Evolutionary conservation across 148 eudicot species (phyloP).

Genomic region (Euryodendron excelsum): DNA sequence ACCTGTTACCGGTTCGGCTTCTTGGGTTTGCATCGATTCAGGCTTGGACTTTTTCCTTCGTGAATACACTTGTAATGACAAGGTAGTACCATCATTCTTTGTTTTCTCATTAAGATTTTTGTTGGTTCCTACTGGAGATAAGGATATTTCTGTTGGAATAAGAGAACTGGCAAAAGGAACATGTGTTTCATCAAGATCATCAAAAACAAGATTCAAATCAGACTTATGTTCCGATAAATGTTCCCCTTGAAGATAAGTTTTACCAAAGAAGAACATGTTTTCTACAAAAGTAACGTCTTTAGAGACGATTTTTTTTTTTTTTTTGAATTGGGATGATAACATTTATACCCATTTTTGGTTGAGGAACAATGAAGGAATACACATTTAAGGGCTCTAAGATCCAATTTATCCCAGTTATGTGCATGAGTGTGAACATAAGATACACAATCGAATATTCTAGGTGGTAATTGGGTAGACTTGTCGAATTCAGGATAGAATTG

Average conservation of each 20-base stretch:
- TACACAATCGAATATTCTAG: not conserved
- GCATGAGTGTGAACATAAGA: too few species aligned
- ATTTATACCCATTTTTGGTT: not conserved
- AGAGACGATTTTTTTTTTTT: not conserved
- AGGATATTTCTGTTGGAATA: too few species aligned
- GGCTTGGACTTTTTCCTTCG: not conserved
- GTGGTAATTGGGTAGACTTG: not conserved
- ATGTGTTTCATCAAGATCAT: too few species aligned
- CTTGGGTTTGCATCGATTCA: too few species aligned
- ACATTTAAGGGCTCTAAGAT: not conserved
- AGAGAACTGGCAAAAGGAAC: too few species aligned
- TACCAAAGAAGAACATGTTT: not conserved
- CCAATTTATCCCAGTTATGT: not conserved
- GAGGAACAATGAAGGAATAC: not conserved
- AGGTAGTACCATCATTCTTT: not conserved
- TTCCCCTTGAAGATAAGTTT: not conserved
- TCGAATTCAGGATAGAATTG: not conserved
- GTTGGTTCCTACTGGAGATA: too few species aligned
- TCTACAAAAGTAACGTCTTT: not conserved
- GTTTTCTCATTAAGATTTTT: not conserved
- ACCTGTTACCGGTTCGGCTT: too few species aligned
- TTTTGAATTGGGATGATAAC: not conserved
- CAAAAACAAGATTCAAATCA: too few species aligned
- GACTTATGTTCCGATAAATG: too few species aligned
- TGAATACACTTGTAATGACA: not conserved